Evolutionary conservation across 2,329 filamentous ascomycete genomes (phyloP).

Genomic region (Pestalotiopsis sp.): DNA sequence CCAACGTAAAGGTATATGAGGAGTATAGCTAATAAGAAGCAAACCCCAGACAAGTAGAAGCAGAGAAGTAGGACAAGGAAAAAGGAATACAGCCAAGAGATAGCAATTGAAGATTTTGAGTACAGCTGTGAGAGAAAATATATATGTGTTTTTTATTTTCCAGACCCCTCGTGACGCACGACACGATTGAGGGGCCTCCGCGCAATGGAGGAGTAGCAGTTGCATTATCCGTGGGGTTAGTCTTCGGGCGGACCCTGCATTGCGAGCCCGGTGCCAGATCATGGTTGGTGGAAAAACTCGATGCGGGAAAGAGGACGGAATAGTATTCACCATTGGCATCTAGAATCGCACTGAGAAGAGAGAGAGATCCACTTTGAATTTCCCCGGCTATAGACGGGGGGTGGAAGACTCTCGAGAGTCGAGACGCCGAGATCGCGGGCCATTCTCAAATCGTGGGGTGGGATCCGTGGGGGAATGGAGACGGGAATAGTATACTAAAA

Average conservation of each 20-base stretch:
- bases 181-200: slow-evolving; percentile 1
- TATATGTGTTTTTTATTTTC: background rate
- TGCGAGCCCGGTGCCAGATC: background rate
- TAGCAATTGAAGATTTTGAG: background rate
- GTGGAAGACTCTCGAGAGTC: background rate
- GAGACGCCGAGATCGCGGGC: background rate
- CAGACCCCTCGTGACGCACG: background rate
- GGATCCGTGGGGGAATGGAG: too few relatives aligned
- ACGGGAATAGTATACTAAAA: too few relatives aligned
- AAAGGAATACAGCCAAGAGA: background rate
- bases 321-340: background rate
- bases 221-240: slow-evolving; percentile 11
- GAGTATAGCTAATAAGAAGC: too few relatives aligned
- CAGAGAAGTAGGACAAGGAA: background rate
- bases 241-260: slow-evolving; percentile 4
- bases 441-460: background rate
- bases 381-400: background rate
- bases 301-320: slow-evolving; percentile 5
- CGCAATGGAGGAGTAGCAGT: background rate
- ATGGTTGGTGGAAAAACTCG: slow-evolving; percentile 13
- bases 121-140: background rate
- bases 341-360: background rate
- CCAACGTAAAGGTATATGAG: background rate
- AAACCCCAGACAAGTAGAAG: background rate
- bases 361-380: background rate